Conservation (phyloP, 2,329 filamentous ascomycete genomes). For the Colletotrichum sp. region DNA sequence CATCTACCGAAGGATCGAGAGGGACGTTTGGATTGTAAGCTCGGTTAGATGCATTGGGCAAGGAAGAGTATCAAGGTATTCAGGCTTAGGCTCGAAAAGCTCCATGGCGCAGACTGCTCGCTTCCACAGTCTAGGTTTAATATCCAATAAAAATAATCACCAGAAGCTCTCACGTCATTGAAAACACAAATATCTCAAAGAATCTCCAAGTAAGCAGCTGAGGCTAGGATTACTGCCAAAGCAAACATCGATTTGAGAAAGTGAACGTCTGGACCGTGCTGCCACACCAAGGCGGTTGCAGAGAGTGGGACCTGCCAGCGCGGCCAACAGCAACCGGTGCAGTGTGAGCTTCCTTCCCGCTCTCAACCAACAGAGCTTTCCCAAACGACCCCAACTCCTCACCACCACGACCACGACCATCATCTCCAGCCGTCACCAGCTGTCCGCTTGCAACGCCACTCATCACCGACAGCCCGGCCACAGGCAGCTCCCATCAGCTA, state of each 20-base stretch:
- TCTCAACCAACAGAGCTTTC: slow-evolving; percentile 19
- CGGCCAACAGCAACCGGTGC: background rate
- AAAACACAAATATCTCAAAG: background rate
- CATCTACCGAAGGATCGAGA: background rate
- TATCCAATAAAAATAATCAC: background rate
- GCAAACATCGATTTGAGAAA: background rate
- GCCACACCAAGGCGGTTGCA: background rate
- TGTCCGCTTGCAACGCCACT: slow-evolving; percentile 10
- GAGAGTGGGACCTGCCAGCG: slow-evolving; percentile 7
- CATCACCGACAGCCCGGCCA: slow-evolving; percentile 5
- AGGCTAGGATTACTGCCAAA: background rate
- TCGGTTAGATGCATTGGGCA: slow-evolving; percentile 5
- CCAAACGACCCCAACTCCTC: slow-evolving; percentile 10
- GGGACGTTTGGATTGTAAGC: background rate
- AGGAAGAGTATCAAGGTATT: background rate
- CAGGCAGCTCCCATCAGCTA: background rate
- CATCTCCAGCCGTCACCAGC: slow-evolving; percentile 21
- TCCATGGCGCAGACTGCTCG: background rate
- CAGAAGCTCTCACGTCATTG: background rate
- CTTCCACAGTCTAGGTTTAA: background rate
- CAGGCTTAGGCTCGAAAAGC: background rate
- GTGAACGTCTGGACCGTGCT: slow-evolving; percentile 28
- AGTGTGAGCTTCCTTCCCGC: background rate
- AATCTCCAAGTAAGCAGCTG: background rate
- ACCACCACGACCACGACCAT: background rate